Base-by-base conservation (phyloP, 2,329 filamentous ascomycete genomes). In the Diaporthe citri region DNA sequence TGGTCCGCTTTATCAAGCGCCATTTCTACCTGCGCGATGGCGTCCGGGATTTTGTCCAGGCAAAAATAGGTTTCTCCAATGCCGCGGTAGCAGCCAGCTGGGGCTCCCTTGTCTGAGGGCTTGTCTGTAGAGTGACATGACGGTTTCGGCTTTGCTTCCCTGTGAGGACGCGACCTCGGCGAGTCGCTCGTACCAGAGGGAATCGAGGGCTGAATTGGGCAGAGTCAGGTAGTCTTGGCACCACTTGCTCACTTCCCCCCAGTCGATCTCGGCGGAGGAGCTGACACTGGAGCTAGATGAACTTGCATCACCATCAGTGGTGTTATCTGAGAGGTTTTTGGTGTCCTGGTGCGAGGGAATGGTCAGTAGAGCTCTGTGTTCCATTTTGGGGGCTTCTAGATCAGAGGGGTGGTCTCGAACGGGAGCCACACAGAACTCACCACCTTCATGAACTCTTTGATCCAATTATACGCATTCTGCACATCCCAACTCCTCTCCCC, bases 161-260 rank as follows among this genome's bases (percentile, higher is more conserved):
- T 70, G 28, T 10, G 3, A 28, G 55, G 22, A 71, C 6, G 77
- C 70, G 28, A 52, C 46, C 41, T 76, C 59, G 15, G 78, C 79
- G 10, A 80, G 77, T n/a, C 78, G 78, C 71, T 79, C 78, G 28
- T 77, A 79, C 78, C 79, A 79, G 22, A 79, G 74, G 4, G 79
- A 79, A 52, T 79, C 56, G 25, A 79, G 73, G 17, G 77, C 77
- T 15, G 70, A 59, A n/a, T 77, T 57, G 10, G 43, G 25, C 2
- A 76, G 55, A 13, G 22, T 73, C 4, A 75, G 70, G 31, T 76
- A 72, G 25, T 51, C 46, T 62, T 74, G 77, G 46, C 77, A 78
- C 77, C 77, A 79, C 22, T 13, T 60, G 46, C 74, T 78, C 22
- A 77, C 39, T 20, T 52, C 22, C 34, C 76, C 57, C 76, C 78